Percentiles rank a stretch among this genome's conserved stretches.
Conservation (phyloP, 306 rosid genomes). For the Senna tora region DNA sequence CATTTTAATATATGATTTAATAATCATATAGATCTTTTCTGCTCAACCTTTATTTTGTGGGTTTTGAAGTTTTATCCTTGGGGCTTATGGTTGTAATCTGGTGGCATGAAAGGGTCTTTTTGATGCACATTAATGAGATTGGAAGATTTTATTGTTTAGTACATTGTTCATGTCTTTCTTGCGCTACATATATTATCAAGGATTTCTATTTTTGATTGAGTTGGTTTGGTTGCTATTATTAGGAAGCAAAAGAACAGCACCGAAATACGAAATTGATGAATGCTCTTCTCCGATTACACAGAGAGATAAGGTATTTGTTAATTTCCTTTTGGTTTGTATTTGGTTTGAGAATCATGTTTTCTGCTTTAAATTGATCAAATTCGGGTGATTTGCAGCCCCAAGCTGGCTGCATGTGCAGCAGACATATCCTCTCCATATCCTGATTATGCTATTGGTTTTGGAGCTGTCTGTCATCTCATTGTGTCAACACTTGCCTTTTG, state of each 20-base stretch:
- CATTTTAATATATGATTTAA: neutral
- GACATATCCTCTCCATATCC: conserved; percentile 83
- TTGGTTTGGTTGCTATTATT: conserved; percentile 43
- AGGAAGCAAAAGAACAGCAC: conserved; percentile 97
- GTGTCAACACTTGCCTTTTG: conserved; percentile 91
- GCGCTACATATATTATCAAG: neutral
- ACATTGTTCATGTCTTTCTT: neutral
- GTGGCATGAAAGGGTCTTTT: neutral
- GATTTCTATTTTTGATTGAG: conserved; percentile 29
- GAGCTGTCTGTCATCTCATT: conserved; percentile 90
- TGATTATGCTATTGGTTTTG: conserved; percentile 86
- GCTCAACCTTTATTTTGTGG: neutral
- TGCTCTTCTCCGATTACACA: conserved; percentile 83
- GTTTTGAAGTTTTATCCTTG: neutral
- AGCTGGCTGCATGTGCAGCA: conserved; percentile 86
- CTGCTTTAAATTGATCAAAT: conserved; percentile 40
- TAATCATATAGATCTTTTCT: neutral
- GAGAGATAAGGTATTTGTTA: conserved; percentile 81
- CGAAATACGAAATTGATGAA: conserved; percentile 88
- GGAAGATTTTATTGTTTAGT: neutral
- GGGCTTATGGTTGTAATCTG: neutral
- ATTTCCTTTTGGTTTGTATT: conserved; percentile 36
- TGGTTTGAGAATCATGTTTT: conserved; percentile 30
- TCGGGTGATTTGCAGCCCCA: conserved; percentile 71
- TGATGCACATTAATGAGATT: neutral